A percentile compares a stretch with the other conserved stretches of the same genome.
Conservation (phyloP, 1,284 basidiomycete species). For the Pulchroboletus neoregius region DNA sequence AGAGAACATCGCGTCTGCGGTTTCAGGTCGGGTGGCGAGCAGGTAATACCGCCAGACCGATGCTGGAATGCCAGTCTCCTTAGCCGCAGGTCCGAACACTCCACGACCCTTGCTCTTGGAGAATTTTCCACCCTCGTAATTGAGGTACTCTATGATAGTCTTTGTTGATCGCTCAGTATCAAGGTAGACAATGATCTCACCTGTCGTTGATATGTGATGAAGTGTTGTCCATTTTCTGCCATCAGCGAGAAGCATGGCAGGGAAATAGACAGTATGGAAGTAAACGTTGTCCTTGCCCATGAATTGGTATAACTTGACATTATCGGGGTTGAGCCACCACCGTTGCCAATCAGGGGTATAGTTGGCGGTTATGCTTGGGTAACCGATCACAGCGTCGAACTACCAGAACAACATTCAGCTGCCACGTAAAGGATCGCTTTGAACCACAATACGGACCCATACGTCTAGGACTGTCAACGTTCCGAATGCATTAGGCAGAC, state of each 20-base stretch:
- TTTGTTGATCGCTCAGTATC: slow-evolving; percentile 2
- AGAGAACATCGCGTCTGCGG: slow-evolving; percentile 92
- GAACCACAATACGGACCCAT: slow-evolving; percentile 54
- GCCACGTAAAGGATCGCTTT: not conserved
- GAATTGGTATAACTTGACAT: slow-evolving; percentile 96
- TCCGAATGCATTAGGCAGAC: not conserved
- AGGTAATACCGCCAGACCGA: slow-evolving; percentile 99
- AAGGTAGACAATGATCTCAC: slow-evolving; percentile 39
- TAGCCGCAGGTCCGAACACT: slow-evolving; percentile 95
- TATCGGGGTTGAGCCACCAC: slow-evolving; percentile 96
- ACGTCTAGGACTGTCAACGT: slow-evolving; percentile 53
- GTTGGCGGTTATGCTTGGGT: slow-evolving; percentile 95
- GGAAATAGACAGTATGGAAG: slow-evolving; percentile 98
- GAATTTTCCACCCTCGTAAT: slow-evolving; percentile 99
- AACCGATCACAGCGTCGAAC: slow-evolving; percentile 98
- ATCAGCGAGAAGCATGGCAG: slow-evolving; percentile 87
- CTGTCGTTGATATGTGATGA: slow-evolving; percentile 94
- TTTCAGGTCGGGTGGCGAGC: slow-evolving; percentile 90
- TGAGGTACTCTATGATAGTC: slow-evolving; percentile 79
- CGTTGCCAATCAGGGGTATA: slow-evolving; percentile 93
- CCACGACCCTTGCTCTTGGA: slow-evolving; percentile 97
- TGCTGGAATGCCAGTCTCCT: slow-evolving; percentile 87
- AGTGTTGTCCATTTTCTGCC: slow-evolving; percentile 92
- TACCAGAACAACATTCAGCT: slow-evolving; percentile 32
- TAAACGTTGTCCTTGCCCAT: slow-evolving; percentile 99